A percentile compares a stretch with the other conserved stretches of the same genome.
These are phyloP conservation scores for Cicer bijugum DNA, from an alignment of 306 rosid genomes.

Conservation along the genomic window DNA sequence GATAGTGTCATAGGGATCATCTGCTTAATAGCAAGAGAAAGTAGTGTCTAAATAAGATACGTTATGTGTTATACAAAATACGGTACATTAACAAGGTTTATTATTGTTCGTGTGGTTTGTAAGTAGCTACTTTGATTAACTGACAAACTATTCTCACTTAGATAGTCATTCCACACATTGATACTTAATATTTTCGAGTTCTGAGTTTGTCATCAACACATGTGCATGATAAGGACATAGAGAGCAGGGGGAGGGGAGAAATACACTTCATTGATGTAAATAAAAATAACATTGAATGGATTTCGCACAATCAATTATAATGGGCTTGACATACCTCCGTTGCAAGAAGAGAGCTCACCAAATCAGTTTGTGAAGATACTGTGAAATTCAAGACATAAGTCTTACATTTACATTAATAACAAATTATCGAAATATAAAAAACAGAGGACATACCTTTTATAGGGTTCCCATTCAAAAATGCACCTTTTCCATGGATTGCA, in stretches of 20 bases:
- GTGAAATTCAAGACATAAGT: slow-evolving; percentile 53
- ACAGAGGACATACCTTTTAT: slow-evolving; percentile 66
- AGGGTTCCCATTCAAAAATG: slow-evolving; percentile 80
- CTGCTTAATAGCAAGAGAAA: slow-evolving; percentile 16
- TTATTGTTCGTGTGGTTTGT: neutral
- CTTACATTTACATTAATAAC: slow-evolving; percentile 11
- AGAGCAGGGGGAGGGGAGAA: neutral
- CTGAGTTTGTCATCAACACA: slow-evolving; percentile 23
- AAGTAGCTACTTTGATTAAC: slow-evolving; percentile 18
- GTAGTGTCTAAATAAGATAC: neutral
- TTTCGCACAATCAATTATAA: slow-evolving; percentile 24
- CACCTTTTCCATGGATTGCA: slow-evolving; percentile 80
- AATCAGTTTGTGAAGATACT: slow-evolving; percentile 84
- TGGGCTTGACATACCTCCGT: slow-evolving; percentile 75
- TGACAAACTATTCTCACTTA: slow-evolving; percentile 20
- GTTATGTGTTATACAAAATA: slow-evolving; percentile 12
- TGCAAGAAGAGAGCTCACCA: slow-evolving; percentile 80
- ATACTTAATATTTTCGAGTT: slow-evolving; percentile 24
- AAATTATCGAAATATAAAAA: slow-evolving; percentile 28
- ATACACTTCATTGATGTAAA: slow-evolving; percentile 29
- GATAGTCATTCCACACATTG: slow-evolving; percentile 24
- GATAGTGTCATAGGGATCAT: slow-evolving; percentile 4
- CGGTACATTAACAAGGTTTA: slow-evolving; percentile 23
- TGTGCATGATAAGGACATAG: slow-evolving; percentile 13
- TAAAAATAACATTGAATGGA: slow-evolving; percentile 6